phyloP scores from a whole-genome alignment of 2,329 filamentous ascomycete genomes.

The Botrytis pseudocinerea region DNA sequence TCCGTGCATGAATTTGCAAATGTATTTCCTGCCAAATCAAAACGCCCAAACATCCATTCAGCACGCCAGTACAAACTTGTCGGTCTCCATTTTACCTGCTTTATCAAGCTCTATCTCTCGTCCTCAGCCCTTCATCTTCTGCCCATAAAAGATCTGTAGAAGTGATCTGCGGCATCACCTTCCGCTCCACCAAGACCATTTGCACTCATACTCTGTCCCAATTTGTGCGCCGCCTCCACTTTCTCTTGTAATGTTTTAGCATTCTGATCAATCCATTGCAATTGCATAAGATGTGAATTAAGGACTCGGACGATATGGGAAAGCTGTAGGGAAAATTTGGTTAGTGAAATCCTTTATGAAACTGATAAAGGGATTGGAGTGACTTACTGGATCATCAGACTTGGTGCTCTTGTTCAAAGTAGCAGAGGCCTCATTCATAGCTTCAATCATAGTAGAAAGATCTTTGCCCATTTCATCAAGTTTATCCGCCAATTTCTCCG shows the following conservation, averaged over 20 bases:
- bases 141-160: conserved; percentile 86
- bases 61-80: neutral
- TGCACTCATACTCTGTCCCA: conserved; percentile 60
- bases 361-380: neutral
- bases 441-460: conserved; percentile 93
- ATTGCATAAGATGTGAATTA: conserved; percentile 86
- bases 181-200: conserved; percentile 60
- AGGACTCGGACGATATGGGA: conserved; percentile 94
- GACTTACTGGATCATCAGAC: conserved; percentile 79
- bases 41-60: conserved; percentile 17
- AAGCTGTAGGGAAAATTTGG: conserved; percentile 54
- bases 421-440: conserved; percentile 92
- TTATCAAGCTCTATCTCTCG: neutral
- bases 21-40: conserved; percentile 6
- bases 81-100: neutral
- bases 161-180: conserved; percentile 78
- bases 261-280: conserved; percentile 91
- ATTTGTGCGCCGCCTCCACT: conserved; percentile 79
- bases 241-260: conserved; percentile 79
- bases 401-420: conserved; percentile 87
- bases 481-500: conserved; percentile 87
- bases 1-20: conserved; percentile 5
- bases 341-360: conserved; percentile 25
- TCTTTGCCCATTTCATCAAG: conserved; percentile 94
- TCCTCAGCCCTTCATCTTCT: conserved; percentile 48